A percentile compares a stretch with the other conserved stretches of the same genome.
phyloP scores from a whole-genome alignment of 75 land plant genomes.

The Adiantum capillusveneris region DNA sequence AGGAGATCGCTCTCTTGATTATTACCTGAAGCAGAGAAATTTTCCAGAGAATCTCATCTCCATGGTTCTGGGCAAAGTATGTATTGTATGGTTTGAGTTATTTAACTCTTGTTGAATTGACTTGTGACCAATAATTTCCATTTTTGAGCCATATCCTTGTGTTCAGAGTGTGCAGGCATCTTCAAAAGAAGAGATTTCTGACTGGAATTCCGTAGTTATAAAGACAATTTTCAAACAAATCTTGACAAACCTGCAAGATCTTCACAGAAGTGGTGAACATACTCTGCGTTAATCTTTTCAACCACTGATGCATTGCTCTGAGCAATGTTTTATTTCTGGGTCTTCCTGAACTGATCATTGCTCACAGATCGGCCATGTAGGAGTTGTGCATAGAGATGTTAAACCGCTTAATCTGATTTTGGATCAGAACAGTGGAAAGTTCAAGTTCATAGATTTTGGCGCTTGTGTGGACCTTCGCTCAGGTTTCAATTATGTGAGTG shows the following conservation, averaged over 20 bases:
- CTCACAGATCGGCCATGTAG: constrained; percentile 8
- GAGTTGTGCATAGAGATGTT: constrained; percentile 24
- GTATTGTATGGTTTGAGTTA: too few relatives aligned
- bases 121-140: too few relatives aligned
- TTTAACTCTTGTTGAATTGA: too few relatives aligned
- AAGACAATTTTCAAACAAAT: constrained; percentile 14
- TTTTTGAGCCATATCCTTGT: neutral
- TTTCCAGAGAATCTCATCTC: constrained; percentile 19
- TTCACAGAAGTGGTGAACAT: constrained; percentile 14
- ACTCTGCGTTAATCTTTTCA: too few relatives aligned
- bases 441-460: constrained; percentile 24
- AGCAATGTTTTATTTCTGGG: neutral
- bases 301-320: neutral
- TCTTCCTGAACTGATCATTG: neutral
- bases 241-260: constrained; percentile 12
- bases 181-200: constrained; percentile 6
- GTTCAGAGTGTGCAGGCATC: constrained; percentile 3
- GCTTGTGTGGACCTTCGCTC: constrained; percentile 27
- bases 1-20: constrained; percentile 19
- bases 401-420: constrained; percentile 21
- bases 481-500: constrained; percentile 22
- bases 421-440: constrained; percentile 11
- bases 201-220: constrained; percentile 9
- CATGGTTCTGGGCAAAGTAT: constrained; percentile 10
- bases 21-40: constrained; percentile 22